phyloP scores from a whole-genome alignment of 192 early-diverging fungal species.

The Gigaspora rosea region DNA sequence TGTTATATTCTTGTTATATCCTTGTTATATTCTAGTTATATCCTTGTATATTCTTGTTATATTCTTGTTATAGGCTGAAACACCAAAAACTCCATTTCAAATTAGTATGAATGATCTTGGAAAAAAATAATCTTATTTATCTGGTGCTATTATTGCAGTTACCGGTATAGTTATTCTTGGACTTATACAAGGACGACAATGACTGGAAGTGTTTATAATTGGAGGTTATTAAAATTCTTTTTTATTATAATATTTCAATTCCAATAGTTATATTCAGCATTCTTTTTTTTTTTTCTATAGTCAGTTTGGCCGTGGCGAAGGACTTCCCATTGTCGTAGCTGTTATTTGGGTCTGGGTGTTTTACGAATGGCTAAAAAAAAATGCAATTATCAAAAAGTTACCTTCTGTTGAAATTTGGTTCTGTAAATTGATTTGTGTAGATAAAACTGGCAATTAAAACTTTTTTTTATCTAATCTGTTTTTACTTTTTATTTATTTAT shows the following conservation, averaged over 20 bases:
- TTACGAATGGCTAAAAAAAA: constrained; percentile 89
- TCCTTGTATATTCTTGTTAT: not conserved
- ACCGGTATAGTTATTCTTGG: constrained; percentile 90
- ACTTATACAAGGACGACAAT: constrained; percentile 81
- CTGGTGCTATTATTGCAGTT: constrained; percentile 82
- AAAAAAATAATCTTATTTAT: constrained; percentile 79
- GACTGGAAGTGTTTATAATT: constrained; percentile 96
- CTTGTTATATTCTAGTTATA: too few relatives aligned
- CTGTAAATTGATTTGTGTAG: constrained; percentile 93
- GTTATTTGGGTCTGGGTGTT: constrained; percentile 94
- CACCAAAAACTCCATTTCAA: constrained; percentile 90
- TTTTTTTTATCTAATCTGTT: too few relatives aligned
- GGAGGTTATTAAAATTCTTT: constrained; percentile 55
- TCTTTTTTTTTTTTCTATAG: constrained; percentile 35
- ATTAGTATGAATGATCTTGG: constrained; percentile 93
- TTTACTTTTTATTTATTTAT: too few relatives aligned
- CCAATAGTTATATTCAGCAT: not conserved
- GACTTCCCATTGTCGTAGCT: constrained; percentile 94
- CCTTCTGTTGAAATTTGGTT: constrained; percentile 93
- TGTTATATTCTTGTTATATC: too few relatives aligned
- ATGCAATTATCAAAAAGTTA: constrained; percentile 93
- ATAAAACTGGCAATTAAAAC: constrained; percentile 82
- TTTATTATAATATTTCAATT: not conserved
- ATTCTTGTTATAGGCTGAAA: constrained; percentile 60
- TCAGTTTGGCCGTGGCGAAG: constrained; percentile 93